Evolutionary conservation across 306 rosid species (phyloP), one percentile per base, ranked within the genome.

Genomic region (Quercus cerris): DNA sequence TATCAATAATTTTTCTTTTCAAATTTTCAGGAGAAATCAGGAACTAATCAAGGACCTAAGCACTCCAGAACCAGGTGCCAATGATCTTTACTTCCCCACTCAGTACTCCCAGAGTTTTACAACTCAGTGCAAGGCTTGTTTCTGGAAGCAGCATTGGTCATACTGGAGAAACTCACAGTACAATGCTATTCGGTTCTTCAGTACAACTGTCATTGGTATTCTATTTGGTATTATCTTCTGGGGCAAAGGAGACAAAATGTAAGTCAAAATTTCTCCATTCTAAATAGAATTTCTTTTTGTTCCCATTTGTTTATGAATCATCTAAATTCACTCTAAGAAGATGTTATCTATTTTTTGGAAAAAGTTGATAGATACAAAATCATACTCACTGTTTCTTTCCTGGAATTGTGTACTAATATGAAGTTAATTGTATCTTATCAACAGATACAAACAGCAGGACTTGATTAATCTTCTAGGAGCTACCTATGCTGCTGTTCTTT

Each of bases 61-160:
- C 78, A 76, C 72, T 3, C 91, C 97, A 22, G 74, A 57, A 75
- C 83, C 87, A 1, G 93, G 89, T 44, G 70, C 92, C 13, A 58
- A 82, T 31, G 97, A 94, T 83, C 88, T 94, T 22, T 78, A 86
- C 81, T 94, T 90, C 81, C 89, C 97, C 20, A 82, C 94, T 5
- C 80, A 87, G 70, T 94, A 87, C 84, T 88, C 98, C 1, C 94
- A 87, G 44, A 64, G 81, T 73, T 91, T 83, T 68, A 0, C 51
- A 13, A 83, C 83, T 22, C 97, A 93, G 59, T 93, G 91, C 77
- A 88, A 73, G 28, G 98, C 98, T 79, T 93, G 97, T 74, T 86
- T 91, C 80, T 91, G 97, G 97, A 94, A 94, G 75, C 98, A 94
- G 52, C 76, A 90, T 25, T 85, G 88, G 85, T 94, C 97, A 23